A percentile compares a stretch with the other conserved stretches of the same genome.
phyloP scores from a whole-genome alignment of 495 filamentous ascomycete genomes.

The Astrothelium subdiscretum region DNA sequence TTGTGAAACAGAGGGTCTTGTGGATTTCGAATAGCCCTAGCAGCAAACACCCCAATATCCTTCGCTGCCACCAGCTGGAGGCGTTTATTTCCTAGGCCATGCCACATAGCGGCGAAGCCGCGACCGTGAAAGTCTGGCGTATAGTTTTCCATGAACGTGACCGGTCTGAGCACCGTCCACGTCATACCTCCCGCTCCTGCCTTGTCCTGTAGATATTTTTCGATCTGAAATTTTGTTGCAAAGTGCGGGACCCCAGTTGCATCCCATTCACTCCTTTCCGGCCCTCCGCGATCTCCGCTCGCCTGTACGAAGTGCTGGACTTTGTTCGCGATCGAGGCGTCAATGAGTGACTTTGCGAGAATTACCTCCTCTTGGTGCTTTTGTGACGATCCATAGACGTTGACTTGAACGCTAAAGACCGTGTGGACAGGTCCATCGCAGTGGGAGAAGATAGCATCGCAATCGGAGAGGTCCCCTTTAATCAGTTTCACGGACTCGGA shows the following conservation, averaged over 20 bases:
- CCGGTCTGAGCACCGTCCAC: slow-evolving; percentile 29
- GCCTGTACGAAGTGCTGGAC: slow-evolving; percentile 18
- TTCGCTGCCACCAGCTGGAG: slow-evolving; percentile 21
- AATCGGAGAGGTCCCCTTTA: slow-evolving; percentile 27
- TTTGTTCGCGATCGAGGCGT: slow-evolving; percentile 10
- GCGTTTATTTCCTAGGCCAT: slow-evolving; percentile 8
- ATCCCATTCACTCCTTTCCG: slow-evolving; percentile 7
- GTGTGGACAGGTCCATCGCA: slow-evolving; percentile 10
- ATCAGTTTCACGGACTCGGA: slow-evolving; percentile 19
- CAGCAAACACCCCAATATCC: slow-evolving; percentile 31
- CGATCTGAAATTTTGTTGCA: slow-evolving; percentile 13
- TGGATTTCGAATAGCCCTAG: slow-evolving; percentile 21
- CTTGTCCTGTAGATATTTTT: slow-evolving; percentile 9
- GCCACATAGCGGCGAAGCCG: slow-evolving; percentile 17
- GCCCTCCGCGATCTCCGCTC: slow-evolving; percentile 16
- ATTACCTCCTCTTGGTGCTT: neutral
- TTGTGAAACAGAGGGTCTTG: slow-evolving; percentile 10
- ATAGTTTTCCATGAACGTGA: slow-evolving; percentile 35
- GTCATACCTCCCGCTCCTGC: slow-evolving; percentile 1
- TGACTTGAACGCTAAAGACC: slow-evolving; percentile 15
- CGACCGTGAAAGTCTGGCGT: slow-evolving; percentile 19
- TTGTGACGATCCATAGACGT: neutral
- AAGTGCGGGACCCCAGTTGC: slow-evolving; percentile 17
- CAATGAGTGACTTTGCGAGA: slow-evolving; percentile 10
- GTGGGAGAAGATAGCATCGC: slow-evolving; percentile 16